Evolutionary conservation across 2,329 filamentous ascomycete genomes (phyloP).

Genomic region (Fonsecaea pedrosoi): DNA sequence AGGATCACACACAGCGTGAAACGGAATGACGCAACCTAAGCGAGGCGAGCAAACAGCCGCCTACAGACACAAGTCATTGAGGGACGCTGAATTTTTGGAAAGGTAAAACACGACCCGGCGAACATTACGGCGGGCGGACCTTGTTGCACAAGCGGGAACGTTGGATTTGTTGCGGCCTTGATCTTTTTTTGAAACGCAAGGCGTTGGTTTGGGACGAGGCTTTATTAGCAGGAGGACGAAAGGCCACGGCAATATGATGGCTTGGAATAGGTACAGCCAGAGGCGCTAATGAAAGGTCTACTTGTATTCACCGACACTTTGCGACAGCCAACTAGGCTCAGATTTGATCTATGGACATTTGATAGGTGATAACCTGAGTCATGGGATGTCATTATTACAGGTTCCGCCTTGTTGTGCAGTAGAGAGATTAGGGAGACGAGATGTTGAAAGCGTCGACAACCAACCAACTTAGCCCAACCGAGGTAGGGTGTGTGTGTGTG

Average conservation of each 20-base stretch:
- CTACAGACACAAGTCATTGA: not conserved
- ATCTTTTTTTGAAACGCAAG: conserved; percentile 23
- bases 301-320: not conserved
- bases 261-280: conserved; percentile 3
- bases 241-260: conserved; percentile 6
- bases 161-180: conserved; percentile 3
- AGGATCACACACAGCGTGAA: not conserved
- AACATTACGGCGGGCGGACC: not conserved
- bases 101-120: conserved; percentile 2
- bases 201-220: conserved; percentile 25
- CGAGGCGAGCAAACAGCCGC: not conserved
- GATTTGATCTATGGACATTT: conserved; percentile 1
- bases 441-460: no score
- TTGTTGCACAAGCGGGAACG: not conserved
- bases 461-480: no score
- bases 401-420: no score
- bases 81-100: not conserved
- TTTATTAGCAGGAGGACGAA: not conserved
- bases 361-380: not conserved
- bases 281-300: conserved; percentile 9
- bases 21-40: not conserved
- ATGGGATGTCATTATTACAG: no score
- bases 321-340: not conserved
- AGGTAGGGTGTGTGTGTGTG: no score
- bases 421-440: no score